phyloP scores from a whole-genome alignment of 2,329 filamentous ascomycete species.

The Scedosporium apiospermum region DNA sequence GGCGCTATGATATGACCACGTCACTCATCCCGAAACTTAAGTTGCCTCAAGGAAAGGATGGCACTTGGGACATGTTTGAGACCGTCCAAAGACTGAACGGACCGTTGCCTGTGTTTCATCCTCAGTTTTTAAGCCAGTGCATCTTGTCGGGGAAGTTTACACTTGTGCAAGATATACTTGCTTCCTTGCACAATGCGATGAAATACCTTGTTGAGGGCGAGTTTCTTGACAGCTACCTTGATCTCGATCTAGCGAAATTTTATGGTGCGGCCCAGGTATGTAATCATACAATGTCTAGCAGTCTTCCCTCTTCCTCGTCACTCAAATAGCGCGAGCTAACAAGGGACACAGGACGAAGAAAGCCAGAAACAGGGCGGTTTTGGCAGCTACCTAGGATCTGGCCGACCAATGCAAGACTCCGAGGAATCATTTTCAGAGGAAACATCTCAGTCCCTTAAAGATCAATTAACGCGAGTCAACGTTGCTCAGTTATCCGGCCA shows the following conservation, averaged over 20 bases:
- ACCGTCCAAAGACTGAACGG: slow-evolving; percentile 78
- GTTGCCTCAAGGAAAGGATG: slow-evolving; percentile 36
- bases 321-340: not conserved
- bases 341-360: slow-evolving; percentile 21
- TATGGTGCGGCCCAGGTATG: slow-evolving; percentile 29
- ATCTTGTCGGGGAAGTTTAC: slow-evolving; percentile 69
- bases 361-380: not conserved
- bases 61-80: slow-evolving; percentile 64
- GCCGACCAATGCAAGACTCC: slow-evolving; percentile 16
- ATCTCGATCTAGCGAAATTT: slow-evolving; percentile 52
- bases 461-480: slow-evolving; percentile 64
- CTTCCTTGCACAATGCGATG: slow-evolving; percentile 63
- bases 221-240: slow-evolving; percentile 66
- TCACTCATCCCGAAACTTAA: slow-evolving; percentile 45
- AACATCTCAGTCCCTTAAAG: slow-evolving; percentile 60
- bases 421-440: slow-evolving; percentile 61
- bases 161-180: slow-evolving; percentile 63
- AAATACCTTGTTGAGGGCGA: slow-evolving; percentile 82
- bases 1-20: slow-evolving; percentile 57
- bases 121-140: slow-evolving; percentile 80
- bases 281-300: not conserved
- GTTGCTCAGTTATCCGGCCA: slow-evolving; percentile 73
- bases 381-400: slow-evolving; percentile 23
- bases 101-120: slow-evolving; percentile 82
- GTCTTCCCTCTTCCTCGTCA: not conserved